These are phyloP conservation scores for Gillenia trifoliata DNA, from an alignment of 306 rosid genomes.

Conservation along the genomic window DNA sequence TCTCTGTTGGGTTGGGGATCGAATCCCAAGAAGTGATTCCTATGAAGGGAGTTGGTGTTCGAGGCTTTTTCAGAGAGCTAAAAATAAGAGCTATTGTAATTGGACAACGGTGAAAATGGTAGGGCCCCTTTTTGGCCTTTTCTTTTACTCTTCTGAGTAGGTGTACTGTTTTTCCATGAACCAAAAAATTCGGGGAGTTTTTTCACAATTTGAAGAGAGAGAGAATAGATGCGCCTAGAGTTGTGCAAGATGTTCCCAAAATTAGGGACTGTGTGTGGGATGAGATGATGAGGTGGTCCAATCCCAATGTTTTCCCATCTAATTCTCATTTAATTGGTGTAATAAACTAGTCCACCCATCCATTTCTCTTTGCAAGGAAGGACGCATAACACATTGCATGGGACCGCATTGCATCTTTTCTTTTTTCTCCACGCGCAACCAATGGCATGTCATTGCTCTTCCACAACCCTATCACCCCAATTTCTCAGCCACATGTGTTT, in stretches of 20 bases:
- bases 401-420: constrained; percentile 23
- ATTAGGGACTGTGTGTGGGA: constrained; percentile 46
- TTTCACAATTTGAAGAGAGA: neutral
- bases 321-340: constrained; percentile 65
- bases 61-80: constrained; percentile 62
- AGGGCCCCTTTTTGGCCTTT: neutral
- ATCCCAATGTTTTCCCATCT: constrained; percentile 36
- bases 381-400: constrained; percentile 36
- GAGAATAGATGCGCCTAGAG: constrained; percentile 35
- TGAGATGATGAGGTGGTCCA: constrained; percentile 90
- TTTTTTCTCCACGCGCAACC: constrained; percentile 24
- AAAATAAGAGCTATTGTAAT: constrained; percentile 4
- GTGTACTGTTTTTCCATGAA: neutral
- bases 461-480: constrained; percentile 10
- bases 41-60: constrained; percentile 48
- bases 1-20: constrained; percentile 27
- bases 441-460: neutral
- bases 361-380: constrained; percentile 9
- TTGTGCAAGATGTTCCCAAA: constrained; percentile 41
- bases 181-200: neutral
- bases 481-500: constrained; percentile 14
- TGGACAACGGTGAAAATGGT: neutral
- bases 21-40: constrained; percentile 51
- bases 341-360: constrained; percentile 60
- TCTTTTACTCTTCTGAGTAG: neutral